Evolutionary conservation across 352 stramenopile species (phyloP).

Genomic region (Blastocystis hominis): DNA sequence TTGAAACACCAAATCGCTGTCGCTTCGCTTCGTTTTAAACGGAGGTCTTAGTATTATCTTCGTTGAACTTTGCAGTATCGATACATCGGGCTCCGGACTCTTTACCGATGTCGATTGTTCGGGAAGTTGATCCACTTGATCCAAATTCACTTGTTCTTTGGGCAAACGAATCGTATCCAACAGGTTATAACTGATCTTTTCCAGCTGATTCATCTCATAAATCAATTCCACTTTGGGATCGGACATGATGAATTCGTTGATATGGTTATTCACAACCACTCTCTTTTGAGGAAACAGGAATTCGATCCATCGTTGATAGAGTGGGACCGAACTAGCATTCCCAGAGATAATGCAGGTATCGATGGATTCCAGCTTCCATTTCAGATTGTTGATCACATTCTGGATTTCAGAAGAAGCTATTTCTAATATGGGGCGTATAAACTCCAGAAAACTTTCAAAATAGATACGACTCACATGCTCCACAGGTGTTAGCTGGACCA

Average conservation of each 20-base stretch:
- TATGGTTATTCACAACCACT: background rate
- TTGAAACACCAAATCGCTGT: too few species aligned
- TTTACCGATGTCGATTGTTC: too few species aligned
- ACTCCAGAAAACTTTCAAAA: background rate
- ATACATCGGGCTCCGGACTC: too few species aligned
- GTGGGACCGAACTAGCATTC: background rate
- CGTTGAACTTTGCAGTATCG: too few species aligned
- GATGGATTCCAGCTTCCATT: background rate
- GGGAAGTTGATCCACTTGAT: background rate
- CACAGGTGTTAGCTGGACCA: background rate
- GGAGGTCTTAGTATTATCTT: too few species aligned
- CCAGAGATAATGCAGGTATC: background rate
- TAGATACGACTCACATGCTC: background rate
- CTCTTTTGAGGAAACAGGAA: background rate
- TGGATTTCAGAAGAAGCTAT: background rate
- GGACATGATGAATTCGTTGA: background rate
- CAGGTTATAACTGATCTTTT: background rate
- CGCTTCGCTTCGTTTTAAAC: too few species aligned
- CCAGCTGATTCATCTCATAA: background rate
- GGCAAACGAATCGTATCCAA: background rate
- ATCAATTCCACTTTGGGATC: background rate
- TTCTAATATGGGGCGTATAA: background rate
- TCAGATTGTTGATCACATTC: background rate
- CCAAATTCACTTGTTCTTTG: background rate
- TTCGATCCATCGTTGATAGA: background rate